Base-by-base conservation (phyloP, 306 rosid genomes). In the Erythrophleum fordii region DNA sequence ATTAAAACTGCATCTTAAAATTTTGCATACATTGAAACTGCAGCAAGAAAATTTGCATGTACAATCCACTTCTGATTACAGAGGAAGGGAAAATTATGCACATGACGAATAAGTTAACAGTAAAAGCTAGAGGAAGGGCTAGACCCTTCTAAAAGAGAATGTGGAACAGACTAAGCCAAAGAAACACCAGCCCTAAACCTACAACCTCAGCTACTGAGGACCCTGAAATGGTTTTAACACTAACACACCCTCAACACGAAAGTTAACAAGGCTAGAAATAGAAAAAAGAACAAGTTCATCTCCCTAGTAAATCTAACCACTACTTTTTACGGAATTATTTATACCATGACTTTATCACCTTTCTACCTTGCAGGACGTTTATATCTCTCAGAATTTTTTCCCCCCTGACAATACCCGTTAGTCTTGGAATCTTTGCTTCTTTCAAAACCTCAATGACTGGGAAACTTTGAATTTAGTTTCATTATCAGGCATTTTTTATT, bases 1-100 rank as follows among this genome's bases (percentile, higher is more conserved):
- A 46, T 49, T 41, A 29, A 76, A 84, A 29, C 31, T 42, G 35
- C 75, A 59, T 49, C 77, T 34, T 41, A 67, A 39, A n/a, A 29
- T 41, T 67, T 23, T 46, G 68, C 73, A 45, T 28, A 18, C 74
- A 79, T 37, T 7, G 7, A 3, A 49, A 58, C 31, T 39, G 55
- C 6, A 34, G 61, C 49, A 46, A 49, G 45, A 58, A 77, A 42
- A 64, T 44, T 52, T n/a, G 46, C 68, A 31, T 5, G 85, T 18
- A 71, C 58, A 62, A 61, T 20, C 68, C 52, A 41, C 52, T 18
- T 13, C 37, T 52, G 48, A 77, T n/a, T 22, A n/a, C n/a, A 20
- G 25, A 35, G 17, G 20, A 35, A 5, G 7, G 56, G 1, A 18
- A n/a, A 70, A 49, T 71, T 59, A 12, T 34, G 49, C 34, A 80